These are phyloP conservation scores for Aspergillus olivimuriae DNA, from an alignment of 495 filamentous ascomycete genomes.

Conservation along the genomic window DNA sequence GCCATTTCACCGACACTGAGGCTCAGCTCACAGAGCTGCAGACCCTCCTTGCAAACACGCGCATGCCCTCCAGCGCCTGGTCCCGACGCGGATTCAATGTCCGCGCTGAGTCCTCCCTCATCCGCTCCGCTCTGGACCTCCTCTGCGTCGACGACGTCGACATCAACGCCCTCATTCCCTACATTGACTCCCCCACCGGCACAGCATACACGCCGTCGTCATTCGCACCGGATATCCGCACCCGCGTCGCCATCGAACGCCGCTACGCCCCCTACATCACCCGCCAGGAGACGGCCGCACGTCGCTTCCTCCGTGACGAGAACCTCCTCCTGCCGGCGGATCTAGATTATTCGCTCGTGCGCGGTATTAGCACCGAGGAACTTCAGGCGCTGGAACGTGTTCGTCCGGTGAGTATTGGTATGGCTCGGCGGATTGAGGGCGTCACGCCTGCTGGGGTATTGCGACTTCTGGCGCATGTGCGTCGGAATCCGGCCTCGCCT, in stretches of 20 bases:
- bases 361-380: constrained; percentile 75
- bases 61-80: constrained; percentile 57
- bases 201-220: constrained; percentile 35
- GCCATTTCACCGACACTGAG: constrained; percentile 54
- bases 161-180: constrained; percentile 45
- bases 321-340: constrained; percentile 63
- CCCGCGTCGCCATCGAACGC: constrained; percentile 71
- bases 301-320: constrained; percentile 69
- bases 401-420: constrained; percentile 75
- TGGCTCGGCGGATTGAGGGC: constrained; percentile 84
- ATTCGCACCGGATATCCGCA: constrained; percentile 50
- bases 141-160: constrained; percentile 55
- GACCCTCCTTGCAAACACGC: constrained; percentile 47
- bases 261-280: constrained; percentile 78
- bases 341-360: constrained; percentile 66
- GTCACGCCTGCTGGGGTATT: constrained; percentile 49
- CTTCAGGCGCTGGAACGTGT: constrained; percentile 58
- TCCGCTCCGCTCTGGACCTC: constrained; percentile 68
- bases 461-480: constrained; percentile 39
- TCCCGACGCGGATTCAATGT: constrained; percentile 59
- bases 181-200: constrained; percentile 41
- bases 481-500: constrained; percentile 11
- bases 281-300: constrained; percentile 58
- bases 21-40: constrained; percentile 59
- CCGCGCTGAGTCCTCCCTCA: constrained; percentile 49